Conservation (phyloP, 306 rosid genomes). For the apple (Malus domestica) region ASM211411v1 NC_041799.1:2029501-2030000, state of each 20-base stretch:
- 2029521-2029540: conserved; percentile 34
- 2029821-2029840: background rate
- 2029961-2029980: background rate
- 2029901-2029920: conserved; percentile 56
- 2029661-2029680: background rate
- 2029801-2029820: background rate
- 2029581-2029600: conserved; percentile 31
- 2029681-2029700: conserved; percentile 30
- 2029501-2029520: conserved; percentile 20
- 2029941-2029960: conserved; percentile 55
- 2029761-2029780: conserved; percentile 46
- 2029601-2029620: conserved; percentile 18
- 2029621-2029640: background rate
- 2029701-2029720: conserved; percentile 40
- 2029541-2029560: conserved; percentile 35
- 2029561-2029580: conserved; percentile 30
- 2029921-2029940: conserved; percentile 50
- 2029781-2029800: conserved; percentile 3
- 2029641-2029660: no score
- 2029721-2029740: conserved; percentile 47
- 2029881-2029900: conserved; percentile 41
- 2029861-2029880: conserved; percentile 13
- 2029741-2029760: conserved; percentile 67
- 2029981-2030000: background rate
- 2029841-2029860: background rate